A percentile compares a stretch with the other conserved stretches of the same genome.
phyloP scores from a whole-genome alignment of 1,284 basidiomycete species.

The Fistulina hepatica region DNA sequence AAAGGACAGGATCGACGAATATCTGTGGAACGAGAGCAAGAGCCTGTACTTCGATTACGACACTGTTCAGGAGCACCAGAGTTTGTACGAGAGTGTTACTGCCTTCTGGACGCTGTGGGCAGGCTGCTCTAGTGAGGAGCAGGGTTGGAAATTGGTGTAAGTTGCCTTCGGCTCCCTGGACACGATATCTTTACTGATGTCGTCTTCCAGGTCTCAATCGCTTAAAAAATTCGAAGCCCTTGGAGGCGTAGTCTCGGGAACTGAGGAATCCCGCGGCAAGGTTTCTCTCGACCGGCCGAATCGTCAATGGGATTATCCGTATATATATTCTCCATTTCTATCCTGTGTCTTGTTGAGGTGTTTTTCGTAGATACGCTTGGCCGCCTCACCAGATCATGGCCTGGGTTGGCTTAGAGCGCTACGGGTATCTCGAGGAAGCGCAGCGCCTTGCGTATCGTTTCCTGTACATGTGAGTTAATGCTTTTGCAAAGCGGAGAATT shows the following conservation, averaged over 20 bases:
- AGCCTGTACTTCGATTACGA: constrained; percentile 96
- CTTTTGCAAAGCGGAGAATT: neutral
- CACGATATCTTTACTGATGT: constrained; percentile 11
- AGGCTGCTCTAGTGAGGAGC: constrained; percentile 90
- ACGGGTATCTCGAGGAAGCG: constrained; percentile 91
- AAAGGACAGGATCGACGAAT: constrained; percentile 81
- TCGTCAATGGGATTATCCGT: constrained; percentile 95
- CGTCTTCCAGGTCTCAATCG: constrained; percentile 53
- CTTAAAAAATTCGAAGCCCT: constrained; percentile 93
- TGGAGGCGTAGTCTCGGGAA: constrained; percentile 93
- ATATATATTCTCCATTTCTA: constrained; percentile 24
- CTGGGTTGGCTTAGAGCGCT: constrained; percentile 95
- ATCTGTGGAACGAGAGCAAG: constrained; percentile 95
- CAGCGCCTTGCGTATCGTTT: constrained; percentile 91
- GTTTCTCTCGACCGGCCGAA: constrained; percentile 96
- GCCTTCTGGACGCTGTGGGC: constrained; percentile 97
- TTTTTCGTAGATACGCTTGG: constrained; percentile 54
- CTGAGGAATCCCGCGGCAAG: constrained; percentile 91
- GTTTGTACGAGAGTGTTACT: constrained; percentile 91
- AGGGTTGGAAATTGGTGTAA: constrained; percentile 86
- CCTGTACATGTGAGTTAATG: constrained; percentile 76
- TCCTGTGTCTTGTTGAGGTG: constrained; percentile 4
- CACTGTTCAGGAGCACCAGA: constrained; percentile 82
- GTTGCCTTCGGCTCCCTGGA: constrained; percentile 19
- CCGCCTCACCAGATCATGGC: constrained; percentile 95